These are phyloP conservation scores for Danielozyma ontarioensis DNA, from an alignment of 805 yeast species.

Conservation along the genomic window DNA sequence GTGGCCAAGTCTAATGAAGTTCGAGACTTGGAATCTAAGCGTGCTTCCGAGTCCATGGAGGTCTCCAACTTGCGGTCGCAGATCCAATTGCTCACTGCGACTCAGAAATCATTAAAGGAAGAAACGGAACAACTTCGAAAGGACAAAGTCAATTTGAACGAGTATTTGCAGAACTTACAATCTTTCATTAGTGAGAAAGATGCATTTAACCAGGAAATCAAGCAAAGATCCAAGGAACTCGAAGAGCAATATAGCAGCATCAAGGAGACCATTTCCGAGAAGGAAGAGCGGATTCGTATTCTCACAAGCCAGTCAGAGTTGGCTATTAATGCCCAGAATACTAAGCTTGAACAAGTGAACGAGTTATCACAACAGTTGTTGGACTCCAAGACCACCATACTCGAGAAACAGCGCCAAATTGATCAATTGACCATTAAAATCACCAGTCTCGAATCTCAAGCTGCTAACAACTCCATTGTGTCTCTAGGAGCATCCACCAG, in stretches of 20 bases:
- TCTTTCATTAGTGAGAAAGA: constrained; percentile 59
- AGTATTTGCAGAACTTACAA: constrained; percentile 57
- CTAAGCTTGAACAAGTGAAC: constrained; percentile 55
- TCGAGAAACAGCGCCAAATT: constrained; percentile 33
- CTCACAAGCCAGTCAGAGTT: constrained; percentile 53
- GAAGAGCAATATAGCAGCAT: constrained; percentile 41
- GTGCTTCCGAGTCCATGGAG: constrained; percentile 42
- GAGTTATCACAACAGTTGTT: constrained; percentile 43
- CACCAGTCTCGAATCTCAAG: constrained; percentile 11
- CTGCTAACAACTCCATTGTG: constrained; percentile 5
- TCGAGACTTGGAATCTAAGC: constrained; percentile 43
- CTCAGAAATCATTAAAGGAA: constrained; percentile 45
- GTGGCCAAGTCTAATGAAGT: constrained; percentile 44
- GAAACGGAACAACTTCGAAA: constrained; percentile 49
- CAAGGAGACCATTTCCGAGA: constrained; percentile 44
- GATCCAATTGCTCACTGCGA: constrained; percentile 42
- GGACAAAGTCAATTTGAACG: constrained; percentile 57
- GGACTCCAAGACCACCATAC: constrained; percentile 36
- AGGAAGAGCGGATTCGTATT: constrained; percentile 49
- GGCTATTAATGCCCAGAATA: constrained; percentile 48
- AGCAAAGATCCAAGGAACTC: constrained; percentile 44
- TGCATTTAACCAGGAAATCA: constrained; percentile 41
- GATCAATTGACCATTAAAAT: constrained; percentile 37
- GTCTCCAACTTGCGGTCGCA: constrained; percentile 51
- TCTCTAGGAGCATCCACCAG: constrained; percentile 1